Evolutionary conservation across 1,284 basidiomycete species (phyloP).

Genomic region (Entoloma clypeatum): DNA sequence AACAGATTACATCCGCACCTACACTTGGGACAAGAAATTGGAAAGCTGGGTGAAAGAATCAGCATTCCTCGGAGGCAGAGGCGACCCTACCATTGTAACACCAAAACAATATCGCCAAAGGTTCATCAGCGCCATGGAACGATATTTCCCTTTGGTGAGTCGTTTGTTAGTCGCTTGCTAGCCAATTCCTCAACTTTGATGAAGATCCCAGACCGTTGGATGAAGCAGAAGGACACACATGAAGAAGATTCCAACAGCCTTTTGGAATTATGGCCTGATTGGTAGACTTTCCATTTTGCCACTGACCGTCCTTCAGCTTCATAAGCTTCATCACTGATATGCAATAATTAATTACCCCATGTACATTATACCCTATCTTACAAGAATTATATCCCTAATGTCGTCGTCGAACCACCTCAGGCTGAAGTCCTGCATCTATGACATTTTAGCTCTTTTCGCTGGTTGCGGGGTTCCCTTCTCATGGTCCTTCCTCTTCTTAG

Average conservation of each 20-base stretch:
- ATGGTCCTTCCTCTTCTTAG: constrained; percentile 65
- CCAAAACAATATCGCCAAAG: constrained; percentile 82
- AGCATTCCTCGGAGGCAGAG: constrained; percentile 80
- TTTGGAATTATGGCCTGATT: constrained; percentile 44
- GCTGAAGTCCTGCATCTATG: constrained; percentile 23
- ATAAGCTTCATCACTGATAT: constrained; percentile 7
- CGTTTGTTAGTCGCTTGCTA: constrained; percentile 4
- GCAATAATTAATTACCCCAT: constrained; percentile 17
- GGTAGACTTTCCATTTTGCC: constrained; percentile 27
- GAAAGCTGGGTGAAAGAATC: constrained; percentile 98
- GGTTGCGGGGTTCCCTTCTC: constrained; percentile 63
- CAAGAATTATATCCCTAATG: no score
- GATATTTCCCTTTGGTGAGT: constrained; percentile 81
- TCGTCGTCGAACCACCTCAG: constrained; percentile 13
- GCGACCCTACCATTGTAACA: constrained; percentile 91
- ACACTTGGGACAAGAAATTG: constrained; percentile 97
- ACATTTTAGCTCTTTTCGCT: constrained; percentile 61
- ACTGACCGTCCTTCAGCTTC: constrained; percentile 1
- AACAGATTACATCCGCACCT: constrained; percentile 94
- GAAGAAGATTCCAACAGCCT: constrained; percentile 65
- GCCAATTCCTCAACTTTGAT: constrained; percentile 1
- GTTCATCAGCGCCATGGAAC: constrained; percentile 89
- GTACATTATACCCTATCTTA: constrained; percentile 23
- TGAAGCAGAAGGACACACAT: constrained; percentile 73
- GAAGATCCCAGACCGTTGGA: constrained; percentile 83